Base-by-base conservation (phyloP, 495 filamentous ascomycete species). In the Trypethelium eluteriae region DNA sequence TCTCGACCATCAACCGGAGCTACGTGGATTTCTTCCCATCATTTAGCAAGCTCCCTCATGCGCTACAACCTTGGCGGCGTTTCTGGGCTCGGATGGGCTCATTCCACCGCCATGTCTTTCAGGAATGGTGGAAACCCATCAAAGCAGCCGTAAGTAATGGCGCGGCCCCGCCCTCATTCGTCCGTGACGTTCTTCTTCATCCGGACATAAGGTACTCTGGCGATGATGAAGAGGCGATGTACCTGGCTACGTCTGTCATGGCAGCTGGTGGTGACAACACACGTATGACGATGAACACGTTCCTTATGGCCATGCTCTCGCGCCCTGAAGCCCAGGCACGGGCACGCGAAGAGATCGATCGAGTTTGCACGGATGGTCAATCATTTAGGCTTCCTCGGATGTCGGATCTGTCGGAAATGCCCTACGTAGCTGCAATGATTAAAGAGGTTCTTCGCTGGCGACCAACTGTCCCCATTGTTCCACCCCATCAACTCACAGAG, bases 271-370 rank as follows among this genome's bases (percentile, higher is more conserved):
- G 72, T 44, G 82, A 83, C 66, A 83, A 74, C 16, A 78, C 79
- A 2, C 73, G 69, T 80, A 75, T 73, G 7, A 64, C 79, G 1
- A 41, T 81, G 0, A 66, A 61, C 14, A 69, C 72, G 38, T 81
- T 84, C 66, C 77, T 82, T 71, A 69, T 81, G 0, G 81, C 80
- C 7, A 81, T 83, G 78, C 74, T 70, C 0, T 38, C 82, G 2
- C 81, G 75, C 69, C 83, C 84, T 0, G 75, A 81, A 0, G 81
- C 80, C 0, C 82, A 84, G 62, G 69, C 72, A 18, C 82, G 80
- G 36, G 84, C 85, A 2, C 84, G 84, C 68, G 81, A 77, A 7
- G 85, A 89, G 69, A 74, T 89, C 49, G 85, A 88, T 69, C 67
- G 71, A 12, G 79, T 86, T 3, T 83, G 80, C 66, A 18, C 10